phyloP scores from a whole-genome alignment of 1,139 yeast genomes.

The Yamadazyma taylorii region DNA sequence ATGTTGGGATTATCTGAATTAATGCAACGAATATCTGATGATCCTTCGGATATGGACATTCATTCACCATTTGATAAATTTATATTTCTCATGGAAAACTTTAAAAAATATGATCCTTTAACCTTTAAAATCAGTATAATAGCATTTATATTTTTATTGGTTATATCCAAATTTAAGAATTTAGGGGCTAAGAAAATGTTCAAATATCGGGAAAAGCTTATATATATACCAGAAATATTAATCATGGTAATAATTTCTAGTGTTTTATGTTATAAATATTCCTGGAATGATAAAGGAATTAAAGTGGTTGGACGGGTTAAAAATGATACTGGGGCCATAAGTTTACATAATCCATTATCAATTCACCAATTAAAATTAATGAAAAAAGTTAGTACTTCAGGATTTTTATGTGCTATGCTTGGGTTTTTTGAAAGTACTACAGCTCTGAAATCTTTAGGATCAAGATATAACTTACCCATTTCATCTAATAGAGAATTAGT shows the following conservation, averaged over 20 bases:
- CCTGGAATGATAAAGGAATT: conserved; percentile 62
- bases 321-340: conserved; percentile 22
- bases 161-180: conserved; percentile 45
- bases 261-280: conserved; percentile 48
- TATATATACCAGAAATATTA: conserved; percentile 81
- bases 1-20: conserved; percentile 64
- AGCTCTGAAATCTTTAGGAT: conserved; percentile 79
- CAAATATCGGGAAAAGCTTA: conserved; percentile 26
- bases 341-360: conserved; percentile 37
- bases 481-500: conserved; percentile 76
- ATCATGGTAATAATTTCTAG: conserved; percentile 69
- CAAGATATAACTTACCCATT: conserved; percentile 62
- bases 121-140: conserved; percentile 54
- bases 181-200: conserved; percentile 18
- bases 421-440: conserved; percentile 96
- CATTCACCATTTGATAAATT: conserved; percentile 79
- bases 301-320: conserved; percentile 68
- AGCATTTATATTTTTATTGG: conserved; percentile 46
- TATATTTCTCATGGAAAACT: conserved; percentile 48
- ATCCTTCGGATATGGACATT: conserved; percentile 50
- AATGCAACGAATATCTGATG: conserved; percentile 31
- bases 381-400: conserved; percentile 50
- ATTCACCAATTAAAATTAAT: conserved; percentile 30
- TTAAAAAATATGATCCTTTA: conserved; percentile 44
- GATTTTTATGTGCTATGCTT: conserved; percentile 77